These are phyloP conservation scores for Podochytrium sp. DNA, from an alignment of 192 early-diverging fungal genomes.

Conservation along the genomic window DNA sequence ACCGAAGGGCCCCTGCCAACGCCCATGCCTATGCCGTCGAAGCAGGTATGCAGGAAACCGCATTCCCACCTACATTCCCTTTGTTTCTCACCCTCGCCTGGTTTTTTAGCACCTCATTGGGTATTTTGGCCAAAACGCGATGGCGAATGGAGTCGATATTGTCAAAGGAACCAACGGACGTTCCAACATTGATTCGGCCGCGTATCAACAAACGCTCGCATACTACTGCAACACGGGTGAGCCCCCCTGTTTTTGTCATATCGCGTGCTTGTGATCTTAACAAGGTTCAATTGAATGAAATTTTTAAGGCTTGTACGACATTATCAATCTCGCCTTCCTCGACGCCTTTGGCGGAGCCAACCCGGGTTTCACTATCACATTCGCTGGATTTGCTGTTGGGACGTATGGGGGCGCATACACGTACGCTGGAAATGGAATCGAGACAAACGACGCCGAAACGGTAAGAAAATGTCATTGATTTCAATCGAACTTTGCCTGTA, in stretches of 20 bases:
- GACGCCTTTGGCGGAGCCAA: slow-evolving; percentile 8
- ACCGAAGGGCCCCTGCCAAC: not conserved
- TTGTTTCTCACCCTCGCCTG: not conserved
- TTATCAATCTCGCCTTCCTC: not conserved
- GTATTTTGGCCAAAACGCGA: slow-evolving; percentile 10
- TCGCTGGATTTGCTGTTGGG: not conserved
- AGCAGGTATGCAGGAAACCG: not conserved
- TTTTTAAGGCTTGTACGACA: not conserved
- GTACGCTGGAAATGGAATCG: not conserved
- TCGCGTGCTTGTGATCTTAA: not conserved
- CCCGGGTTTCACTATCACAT: slow-evolving; percentile 1
- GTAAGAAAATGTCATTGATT: not conserved
- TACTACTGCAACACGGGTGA: slow-evolving; percentile 20
- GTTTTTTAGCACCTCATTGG: slow-evolving; percentile 1
- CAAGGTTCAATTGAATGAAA: not conserved
- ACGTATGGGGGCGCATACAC: not conserved
- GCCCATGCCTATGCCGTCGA: not conserved
- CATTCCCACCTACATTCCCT: not conserved
- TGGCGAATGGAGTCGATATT: slow-evolving; percentile 19
- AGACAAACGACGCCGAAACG: not conserved
- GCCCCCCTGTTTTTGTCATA: not conserved
- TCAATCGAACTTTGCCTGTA: not conserved
- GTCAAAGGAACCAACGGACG: slow-evolving; percentile 1
- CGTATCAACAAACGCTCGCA: not conserved
- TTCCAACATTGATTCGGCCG: not conserved